These are phyloP conservation scores for Oryza coarctata DNA, from an alignment of 176 grass and related monocot genomes.

Conservation along the genomic window DNA sequence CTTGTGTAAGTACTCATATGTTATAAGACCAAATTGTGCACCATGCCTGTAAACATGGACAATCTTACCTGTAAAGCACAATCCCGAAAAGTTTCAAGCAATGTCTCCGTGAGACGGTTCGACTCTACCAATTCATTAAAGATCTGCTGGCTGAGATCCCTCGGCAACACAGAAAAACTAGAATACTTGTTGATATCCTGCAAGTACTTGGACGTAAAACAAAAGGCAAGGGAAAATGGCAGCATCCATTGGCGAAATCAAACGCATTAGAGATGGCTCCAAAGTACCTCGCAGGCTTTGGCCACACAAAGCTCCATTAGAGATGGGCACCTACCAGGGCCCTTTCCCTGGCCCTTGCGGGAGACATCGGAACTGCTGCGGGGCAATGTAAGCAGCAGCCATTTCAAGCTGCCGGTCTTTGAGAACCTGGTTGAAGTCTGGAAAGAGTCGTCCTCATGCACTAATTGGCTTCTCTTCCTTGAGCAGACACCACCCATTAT, in stretches of 20 bases:
- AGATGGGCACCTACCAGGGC: slow-evolving; percentile 49
- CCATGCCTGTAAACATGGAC: not conserved
- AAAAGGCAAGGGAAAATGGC: not conserved
- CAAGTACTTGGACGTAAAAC: not conserved
- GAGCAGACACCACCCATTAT: slow-evolving; percentile 92
- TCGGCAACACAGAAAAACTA: slow-evolving; percentile 71
- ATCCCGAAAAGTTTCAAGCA: slow-evolving; percentile 66
- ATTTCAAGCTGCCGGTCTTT: slow-evolving; percentile 85
- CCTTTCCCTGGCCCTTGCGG: slow-evolving; percentile 41
- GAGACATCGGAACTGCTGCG: slow-evolving; percentile 49
- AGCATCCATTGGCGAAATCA: not conserved
- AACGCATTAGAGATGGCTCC: not conserved
- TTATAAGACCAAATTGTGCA: not conserved
- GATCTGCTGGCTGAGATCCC: slow-evolving; percentile 93
- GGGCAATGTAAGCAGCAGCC: slow-evolving; percentile 68
- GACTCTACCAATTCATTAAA: slow-evolving; percentile 72
- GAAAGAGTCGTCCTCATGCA: slow-evolving; percentile 49
- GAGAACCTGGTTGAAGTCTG: slow-evolving; percentile 59
- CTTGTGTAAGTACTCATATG: not conserved
- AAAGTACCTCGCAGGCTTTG: slow-evolving; percentile 70
- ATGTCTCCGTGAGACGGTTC: slow-evolving; percentile 57
- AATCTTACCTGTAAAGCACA: slow-evolving; percentile 74
- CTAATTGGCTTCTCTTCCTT: slow-evolving; percentile 75
- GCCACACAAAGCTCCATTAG: slow-evolving; percentile 87
- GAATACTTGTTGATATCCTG: slow-evolving; percentile 86